Base-by-base conservation (phyloP, 495 filamentous ascomycete species). In the Sordaria brevicollis region DNA sequence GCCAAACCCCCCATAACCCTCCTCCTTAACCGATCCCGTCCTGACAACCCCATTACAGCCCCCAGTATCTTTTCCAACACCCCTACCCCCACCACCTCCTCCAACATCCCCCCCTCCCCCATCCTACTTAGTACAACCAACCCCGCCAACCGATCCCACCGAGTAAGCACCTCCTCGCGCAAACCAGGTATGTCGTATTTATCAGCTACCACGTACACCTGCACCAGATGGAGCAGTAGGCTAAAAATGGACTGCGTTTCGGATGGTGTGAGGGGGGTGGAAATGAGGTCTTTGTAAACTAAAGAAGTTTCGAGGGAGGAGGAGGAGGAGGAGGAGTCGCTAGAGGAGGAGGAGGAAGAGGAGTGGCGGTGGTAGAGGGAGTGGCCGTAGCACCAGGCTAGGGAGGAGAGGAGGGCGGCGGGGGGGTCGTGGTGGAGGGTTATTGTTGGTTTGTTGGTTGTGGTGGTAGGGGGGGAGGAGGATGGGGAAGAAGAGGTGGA, bases 341-440 rank as follows among this genome's bases (percentile, higher is more conserved):
- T n/a, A n/a, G n/a, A n/a, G n/a, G n/a, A n/a, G n/a, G n/a, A n/a
- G n/a, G n/a, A n/a, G n/a, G n/a, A n/a, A n/a, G n/a, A n/a, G n/a
- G n/a, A n/a, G n/a, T n/a, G n/a, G 10, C 4, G 0, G 1, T 11
- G 43, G 4, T 54, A 54, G 0, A 54, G 21, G 0, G 43, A 25
- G 21, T 54, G 1, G 5, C 43, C 43, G 10, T 54, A 54, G 4
- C 43, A 54, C 43, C 43, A 54, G 4, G 19, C 10, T 25, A 54
- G 11, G 0, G 21, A 19, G 4, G 43, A 54, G 1, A 54, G 4
- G 1, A 54, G 6, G 6, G 43, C 43, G 21, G 21, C 43, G 21
- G 43, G 43, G 21, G 21, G 19, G 11, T 54, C 43, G 4, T 29
- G 19, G 21, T 54, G 43, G 21, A 54, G 43, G 21, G 19, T 25